phyloP scores from a whole-genome alignment of 2,329 filamentous ascomycete genomes.

The Colletotrichum gloeosporioides region DNA sequence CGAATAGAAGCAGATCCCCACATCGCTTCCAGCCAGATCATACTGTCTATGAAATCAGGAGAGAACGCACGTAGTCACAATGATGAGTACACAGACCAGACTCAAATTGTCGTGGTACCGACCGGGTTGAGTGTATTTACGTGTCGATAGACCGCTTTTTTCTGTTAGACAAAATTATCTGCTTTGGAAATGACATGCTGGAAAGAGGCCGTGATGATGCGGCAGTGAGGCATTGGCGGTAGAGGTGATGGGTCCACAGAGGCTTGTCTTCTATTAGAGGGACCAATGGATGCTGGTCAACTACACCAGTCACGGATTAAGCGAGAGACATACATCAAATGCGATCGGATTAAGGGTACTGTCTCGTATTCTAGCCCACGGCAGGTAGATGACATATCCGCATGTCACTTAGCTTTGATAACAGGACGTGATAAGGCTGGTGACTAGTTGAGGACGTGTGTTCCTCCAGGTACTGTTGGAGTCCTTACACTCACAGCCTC shows the following conservation, averaged over 20 bases:
- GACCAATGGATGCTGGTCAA: too few species aligned
- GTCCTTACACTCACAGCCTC: not conserved
- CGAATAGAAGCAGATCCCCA: not conserved
- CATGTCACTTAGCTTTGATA: too few species aligned
- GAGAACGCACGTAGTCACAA: not conserved
- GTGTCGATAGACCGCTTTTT: not conserved
- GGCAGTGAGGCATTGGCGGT: not conserved
- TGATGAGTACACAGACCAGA: not conserved
- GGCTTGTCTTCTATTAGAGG: not conserved
- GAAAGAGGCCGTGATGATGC: not conserved
- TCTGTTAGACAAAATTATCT: not conserved
- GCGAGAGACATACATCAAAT: not conserved
- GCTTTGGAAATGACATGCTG: not conserved
- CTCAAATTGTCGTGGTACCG: not conserved
- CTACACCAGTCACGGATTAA: too few species aligned
- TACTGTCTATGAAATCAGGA: not conserved
- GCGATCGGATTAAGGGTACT: not conserved
- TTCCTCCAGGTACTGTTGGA: not conserved
- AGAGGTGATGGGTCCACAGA: not conserved
- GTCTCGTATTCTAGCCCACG: not conserved
- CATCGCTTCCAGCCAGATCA: not conserved
- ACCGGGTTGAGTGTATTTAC: not conserved
- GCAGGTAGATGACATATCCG: not conserved
- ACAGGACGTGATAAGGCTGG: not conserved
- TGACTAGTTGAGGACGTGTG: not conserved